Base-by-base conservation (phyloP, 768 basidiomycete species). In the Leucosporidium yakuticum region DNA sequence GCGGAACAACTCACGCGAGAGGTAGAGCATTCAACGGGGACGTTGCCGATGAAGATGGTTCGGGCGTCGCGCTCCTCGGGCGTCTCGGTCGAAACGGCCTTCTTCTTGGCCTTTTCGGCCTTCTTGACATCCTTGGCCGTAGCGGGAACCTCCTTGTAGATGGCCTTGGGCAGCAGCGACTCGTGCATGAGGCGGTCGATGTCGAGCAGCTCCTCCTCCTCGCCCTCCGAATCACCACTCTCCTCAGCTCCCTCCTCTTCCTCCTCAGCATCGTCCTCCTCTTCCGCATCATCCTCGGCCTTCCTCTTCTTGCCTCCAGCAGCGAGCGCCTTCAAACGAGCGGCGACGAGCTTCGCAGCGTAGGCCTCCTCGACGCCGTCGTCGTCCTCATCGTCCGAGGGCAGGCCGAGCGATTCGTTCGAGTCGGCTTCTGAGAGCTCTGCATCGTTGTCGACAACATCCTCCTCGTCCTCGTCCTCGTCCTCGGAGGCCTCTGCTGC, bases 1-100 rank as follows among this genome's bases (percentile, higher is more conserved):
- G 39, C 31, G 23, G 36, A 19, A 51, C 53, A 63, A 57, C n/a
- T 27, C 69, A 93, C 94, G 79, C 86, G 87, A 75, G 84, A 86
- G 57, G 88, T 87, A 23, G 86, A 87, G 25, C 90, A 84, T 12
- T 89, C 87, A 2, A 88, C 80, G 0, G 87, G 84, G 2, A 99
- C 80, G 76, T 97, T 97, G 4, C 94, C 94, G 20, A 99, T 81
- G 78, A 99, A 99, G 57, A 97, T 82, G 8, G 95, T 97, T 32
- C 95, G 84, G 23, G 83, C 83, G 74, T 96, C 86, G 58, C 88
- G 84, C 68, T 84, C 85, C 64, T 85, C 86, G 23, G 84, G 77
- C 0, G 89, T 89, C 79, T 97, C 94, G 63, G 58, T 36, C 62
- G 62, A 51, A 61, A 61, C 56, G 59, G 63, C 48, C 60, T 64